Percentiles rank a stretch among this genome's conserved stretches.
Evolutionary conservation across 2,329 filamentous ascomycete species (phyloP).

Genomic region (Paracoccidioides brasiliensis): DNA sequence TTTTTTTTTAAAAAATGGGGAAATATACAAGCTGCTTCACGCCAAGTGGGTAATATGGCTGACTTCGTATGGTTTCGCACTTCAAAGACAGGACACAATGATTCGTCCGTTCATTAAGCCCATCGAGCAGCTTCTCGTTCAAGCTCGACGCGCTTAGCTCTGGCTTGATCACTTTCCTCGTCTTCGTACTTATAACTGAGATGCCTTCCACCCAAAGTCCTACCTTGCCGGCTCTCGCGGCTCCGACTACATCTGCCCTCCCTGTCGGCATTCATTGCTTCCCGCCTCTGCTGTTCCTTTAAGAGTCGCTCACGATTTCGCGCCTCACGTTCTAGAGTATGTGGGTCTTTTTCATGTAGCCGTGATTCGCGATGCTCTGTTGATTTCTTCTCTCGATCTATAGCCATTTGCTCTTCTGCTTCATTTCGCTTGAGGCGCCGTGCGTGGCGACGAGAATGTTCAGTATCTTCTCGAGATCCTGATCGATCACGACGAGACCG

Average conservation of each 20-base stretch:
- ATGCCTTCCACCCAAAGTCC: conserved; percentile 22
- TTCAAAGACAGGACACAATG: background rate
- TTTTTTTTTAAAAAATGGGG: too few species aligned
- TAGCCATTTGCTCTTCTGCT: conserved; percentile 7
- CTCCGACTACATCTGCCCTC: conserved; percentile 20
- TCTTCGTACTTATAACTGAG: conserved; percentile 40
- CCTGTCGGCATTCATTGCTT: conserved; percentile 32
- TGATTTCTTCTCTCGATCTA: conserved; percentile 2
- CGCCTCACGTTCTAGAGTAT: conserved; percentile 62
- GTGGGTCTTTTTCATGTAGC: conserved; percentile 45
- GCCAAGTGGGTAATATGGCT: too few species aligned
- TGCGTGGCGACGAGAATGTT: conserved; percentile 22
- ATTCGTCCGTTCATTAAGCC: conserved; percentile 9
- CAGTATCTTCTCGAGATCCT: conserved; percentile 19
- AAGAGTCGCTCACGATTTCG: conserved; percentile 50
- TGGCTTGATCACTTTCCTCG: conserved; percentile 26
- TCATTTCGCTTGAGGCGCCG: conserved; percentile 26
- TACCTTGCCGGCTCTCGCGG: conserved; percentile 22
- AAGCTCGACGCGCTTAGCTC: conserved; percentile 24
- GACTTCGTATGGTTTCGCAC: too few species aligned
- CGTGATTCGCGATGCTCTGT: conserved; percentile 7
- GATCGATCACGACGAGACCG: conserved; percentile 30
- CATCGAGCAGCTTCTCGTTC: conserved; percentile 28
- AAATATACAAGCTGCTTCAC: too few species aligned
- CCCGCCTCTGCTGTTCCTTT: conserved; percentile 52